Base-by-base conservation (phyloP, 2,329 filamentous ascomycete species). In the Botrytis fragariae region DNA sequence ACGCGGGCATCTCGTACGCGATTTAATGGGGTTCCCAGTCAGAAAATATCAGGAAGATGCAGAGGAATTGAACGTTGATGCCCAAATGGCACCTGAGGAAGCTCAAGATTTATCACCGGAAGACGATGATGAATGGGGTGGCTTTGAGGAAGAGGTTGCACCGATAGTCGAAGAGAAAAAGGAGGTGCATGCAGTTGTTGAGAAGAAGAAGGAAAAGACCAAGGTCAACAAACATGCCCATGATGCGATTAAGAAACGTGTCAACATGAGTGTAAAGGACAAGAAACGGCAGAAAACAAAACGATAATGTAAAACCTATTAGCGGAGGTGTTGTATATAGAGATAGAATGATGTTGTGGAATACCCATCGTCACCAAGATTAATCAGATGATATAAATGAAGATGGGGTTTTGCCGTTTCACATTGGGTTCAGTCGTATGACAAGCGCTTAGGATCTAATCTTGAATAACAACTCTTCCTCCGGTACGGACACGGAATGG, bases 1-100 rank as follows among this genome's bases (percentile, higher is more conserved):
- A 42, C 84, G 85, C 65, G 89, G 89, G 0, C 84, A 83, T 75
- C 83, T 90, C 68, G 83, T 85, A 4, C 81, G 83, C 75, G 83
- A 85, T 74, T 64, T 81, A 73, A 79, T 80, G 76, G 83, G 82
- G 29, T 83, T 81, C 81, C 82, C 82, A 14, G 77, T 84, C 9
- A 75, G 83, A 72, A 82, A 68, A 16, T n/a, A 20, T 22, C 62
- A 44, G 73, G 75, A 32, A 74, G 72, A 78, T 32, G 75, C 78
- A 32, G 71, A 74, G 20, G 75, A 73, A 42, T 72, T 65, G 29
- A 72, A 74, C 29, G 59, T 64, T 18, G 42, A 64, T 35, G 69
- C 69, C n/a, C 74, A 75, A 25, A 62, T 71, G 35, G 51, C 37
- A n/a, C 4, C 12, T 12, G 67, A 42, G 32, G 25, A 51, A 25